A percentile compares a stretch with the other conserved stretches of the same genome.
phyloP scores from a whole-genome alignment of 2,329 filamentous ascomycete species.

The Dissoconium aciculare region DNA sequence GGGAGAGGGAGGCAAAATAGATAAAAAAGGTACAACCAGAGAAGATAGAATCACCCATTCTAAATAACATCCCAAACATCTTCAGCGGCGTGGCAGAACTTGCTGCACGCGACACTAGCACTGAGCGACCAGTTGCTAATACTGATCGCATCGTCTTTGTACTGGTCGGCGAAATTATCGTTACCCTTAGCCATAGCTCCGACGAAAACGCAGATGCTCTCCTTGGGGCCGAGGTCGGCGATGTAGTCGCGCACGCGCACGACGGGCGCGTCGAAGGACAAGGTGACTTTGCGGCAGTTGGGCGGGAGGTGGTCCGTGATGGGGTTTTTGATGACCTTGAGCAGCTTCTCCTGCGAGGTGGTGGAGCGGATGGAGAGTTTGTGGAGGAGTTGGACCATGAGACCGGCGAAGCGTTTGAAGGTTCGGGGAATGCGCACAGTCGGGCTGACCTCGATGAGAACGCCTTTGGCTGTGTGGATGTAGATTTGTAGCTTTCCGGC shows the following conservation, averaged over 20 bases:
- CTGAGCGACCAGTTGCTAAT: slow-evolving; percentile 98
- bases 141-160: slow-evolving; percentile 92
- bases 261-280: slow-evolving; percentile 83
- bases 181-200: slow-evolving; percentile 96
- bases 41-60: slow-evolving; percentile 13
- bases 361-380: slow-evolving; percentile 90
- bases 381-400: slow-evolving; percentile 97
- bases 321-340: slow-evolving; percentile 95
- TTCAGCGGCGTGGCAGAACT: slow-evolving; percentile 96
- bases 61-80: slow-evolving; percentile 91
- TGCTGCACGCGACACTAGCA: slow-evolving; percentile 96
- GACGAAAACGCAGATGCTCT: slow-evolving; percentile 95
- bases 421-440: slow-evolving; percentile 94
- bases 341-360: slow-evolving; percentile 90
- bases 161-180: slow-evolving; percentile 86
- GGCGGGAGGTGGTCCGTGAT: slow-evolving; percentile 93
- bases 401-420: slow-evolving; percentile 94
- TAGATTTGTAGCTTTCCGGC: slow-evolving; percentile 95
- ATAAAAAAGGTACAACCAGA: no score
- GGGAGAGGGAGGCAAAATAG: no score
- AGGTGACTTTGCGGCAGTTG: slow-evolving; percentile 93
- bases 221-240: slow-evolving; percentile 57
- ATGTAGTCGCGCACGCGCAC: slow-evolving; percentile 84
- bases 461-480: slow-evolving; percentile 93
- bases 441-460: slow-evolving; percentile 95